Evolutionary conservation across 345 rosid species (phyloP).

Genomic region (Leavenworthia alabamica): DNA sequence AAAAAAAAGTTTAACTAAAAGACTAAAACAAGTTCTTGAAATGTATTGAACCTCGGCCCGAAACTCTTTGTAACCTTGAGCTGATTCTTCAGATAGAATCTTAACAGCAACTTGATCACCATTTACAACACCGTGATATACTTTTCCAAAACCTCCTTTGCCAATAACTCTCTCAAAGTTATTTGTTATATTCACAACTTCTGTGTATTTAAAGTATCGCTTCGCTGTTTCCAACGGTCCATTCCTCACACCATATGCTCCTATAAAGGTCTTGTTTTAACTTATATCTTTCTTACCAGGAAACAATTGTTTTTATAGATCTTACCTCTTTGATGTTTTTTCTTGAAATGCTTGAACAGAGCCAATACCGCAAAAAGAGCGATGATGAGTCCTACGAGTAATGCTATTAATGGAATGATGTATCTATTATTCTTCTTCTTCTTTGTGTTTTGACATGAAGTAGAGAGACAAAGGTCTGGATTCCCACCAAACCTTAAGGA

Average conservation of each 20-base stretch:
- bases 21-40: too few relatives aligned
- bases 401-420: background rate
- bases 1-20: too few relatives aligned
- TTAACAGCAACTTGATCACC: conserved; percentile 43
- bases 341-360: background rate
- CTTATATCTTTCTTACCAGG: background rate
- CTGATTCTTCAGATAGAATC: conserved; percentile 32
- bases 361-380: background rate
- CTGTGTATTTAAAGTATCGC: background rate
- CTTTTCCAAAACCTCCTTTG: conserved; percentile 43
- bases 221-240: background rate
- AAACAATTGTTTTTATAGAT: background rate
- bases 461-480: conserved; percentile 3
- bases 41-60: conserved; percentile 43
- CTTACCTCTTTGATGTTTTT: background rate
- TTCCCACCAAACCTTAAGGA: conserved; percentile 2
- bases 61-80: conserved; percentile 36
- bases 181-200: conserved; percentile 6
- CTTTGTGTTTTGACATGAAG: background rate
- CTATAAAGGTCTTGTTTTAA: background rate
- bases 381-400: background rate
- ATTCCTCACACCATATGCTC: background rate
- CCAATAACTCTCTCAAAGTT: conserved; percentile 19
- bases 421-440: conserved; percentile 2
- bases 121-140: conserved; percentile 29